Base-by-base conservation (phyloP, 108 stramenopile species). In the Nitzschia sp. region DNA sequence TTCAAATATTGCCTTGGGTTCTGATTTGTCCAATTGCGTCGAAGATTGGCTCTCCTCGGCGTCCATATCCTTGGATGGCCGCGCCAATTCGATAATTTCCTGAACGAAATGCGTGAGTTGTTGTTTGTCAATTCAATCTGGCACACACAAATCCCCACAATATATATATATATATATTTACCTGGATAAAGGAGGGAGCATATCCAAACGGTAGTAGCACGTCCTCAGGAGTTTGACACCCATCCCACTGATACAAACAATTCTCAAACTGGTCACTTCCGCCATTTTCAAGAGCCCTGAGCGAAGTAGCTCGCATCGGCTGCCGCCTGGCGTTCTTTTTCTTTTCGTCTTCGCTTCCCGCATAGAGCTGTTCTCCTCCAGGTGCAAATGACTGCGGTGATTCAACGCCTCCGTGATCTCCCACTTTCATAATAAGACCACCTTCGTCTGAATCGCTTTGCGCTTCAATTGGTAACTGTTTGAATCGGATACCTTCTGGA, bases 121-220 rank as follows among this genome's bases (percentile, higher is more conserved):
- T n/a, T n/a, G n/a, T n/a, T n/a, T n/a, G n/a, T n/a, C n/a, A n/a
- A n/a, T n/a, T n/a, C n/a, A n/a, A n/a, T n/a, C n/a, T n/a, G n/a
- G n/a, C n/a, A n/a, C n/a, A n/a, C n/a, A n/a, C n/a, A n/a, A n/a
- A n/a, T n/a, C n/a, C n/a, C n/a, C n/a, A n/a, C n/a, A n/a, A n/a
- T n/a, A n/a, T n/a, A n/a, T n/a, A n/a, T n/a, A n/a, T n/a, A n/a
- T n/a, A n/a, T n/a, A n/a, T 19, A 87, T 58, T 58, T 60, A 73
- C 59, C 53, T 73, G 29, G 13, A 93, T 63, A 72, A 93, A 89
- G 29, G 11, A 23, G 9, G 63, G 59, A 21, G 84, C 45, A 58
- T 80, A 93, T 6, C 92, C 92, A 81, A 93, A 86, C 2, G 86
- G 88, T 13, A 35, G 27, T 35, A 93, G 66, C 9, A 93, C 85